Percentiles rank a stretch among this genome's conserved stretches.
These are phyloP conservation scores for Mycena metata DNA, from an alignment of 768 basidiomycete genomes.

Conservation along the genomic window DNA sequence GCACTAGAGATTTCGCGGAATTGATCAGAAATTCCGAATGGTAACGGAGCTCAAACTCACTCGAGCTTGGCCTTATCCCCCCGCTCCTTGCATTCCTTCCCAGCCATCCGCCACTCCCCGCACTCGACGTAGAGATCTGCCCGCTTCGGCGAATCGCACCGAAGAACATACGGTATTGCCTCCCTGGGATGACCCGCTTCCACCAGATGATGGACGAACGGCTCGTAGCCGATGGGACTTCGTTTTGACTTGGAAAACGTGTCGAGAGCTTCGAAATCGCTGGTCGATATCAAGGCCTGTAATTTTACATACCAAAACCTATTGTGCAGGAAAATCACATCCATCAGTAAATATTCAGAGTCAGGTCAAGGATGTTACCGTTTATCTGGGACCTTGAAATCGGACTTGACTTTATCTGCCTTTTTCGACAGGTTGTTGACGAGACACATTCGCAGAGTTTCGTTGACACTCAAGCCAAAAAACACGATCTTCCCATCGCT, in stretches of 20 bases:
- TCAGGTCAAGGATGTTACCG: conserved; percentile 63
- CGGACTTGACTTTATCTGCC: conserved; percentile 89
- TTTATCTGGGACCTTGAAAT: conserved; percentile 97
- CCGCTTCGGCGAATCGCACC: conserved; percentile 86
- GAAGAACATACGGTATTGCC: conserved; percentile 81
- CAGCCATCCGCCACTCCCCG: conserved; percentile 91
- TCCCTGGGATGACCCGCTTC: conserved; percentile 81
- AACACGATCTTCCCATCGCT: conserved; percentile 81
- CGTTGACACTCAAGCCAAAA: conserved; percentile 88
- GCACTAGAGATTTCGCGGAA: conserved; percentile 60
- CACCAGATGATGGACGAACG: conserved; percentile 86
- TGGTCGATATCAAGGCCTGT: conserved; percentile 79
- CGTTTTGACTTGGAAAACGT: conserved; percentile 88
- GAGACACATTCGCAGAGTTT: conserved; percentile 85
- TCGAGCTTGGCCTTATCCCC: conserved; percentile 87
- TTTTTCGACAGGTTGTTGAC: conserved; percentile 85
- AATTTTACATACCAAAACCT: conserved; percentile 97
- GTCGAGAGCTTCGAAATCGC: conserved; percentile 91
- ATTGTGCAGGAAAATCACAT: conserved; percentile 9
- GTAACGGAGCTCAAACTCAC: conserved; percentile 64
- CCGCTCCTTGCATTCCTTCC: conserved; percentile 90
- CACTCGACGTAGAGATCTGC: conserved; percentile 92
- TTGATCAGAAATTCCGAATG: conserved; percentile 20
- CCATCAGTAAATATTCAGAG: conserved; percentile 7
- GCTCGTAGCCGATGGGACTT: conserved; percentile 96